Conservation (phyloP, 495 filamentous ascomycete species). For the Annulohypoxylon stygium region DNA sequence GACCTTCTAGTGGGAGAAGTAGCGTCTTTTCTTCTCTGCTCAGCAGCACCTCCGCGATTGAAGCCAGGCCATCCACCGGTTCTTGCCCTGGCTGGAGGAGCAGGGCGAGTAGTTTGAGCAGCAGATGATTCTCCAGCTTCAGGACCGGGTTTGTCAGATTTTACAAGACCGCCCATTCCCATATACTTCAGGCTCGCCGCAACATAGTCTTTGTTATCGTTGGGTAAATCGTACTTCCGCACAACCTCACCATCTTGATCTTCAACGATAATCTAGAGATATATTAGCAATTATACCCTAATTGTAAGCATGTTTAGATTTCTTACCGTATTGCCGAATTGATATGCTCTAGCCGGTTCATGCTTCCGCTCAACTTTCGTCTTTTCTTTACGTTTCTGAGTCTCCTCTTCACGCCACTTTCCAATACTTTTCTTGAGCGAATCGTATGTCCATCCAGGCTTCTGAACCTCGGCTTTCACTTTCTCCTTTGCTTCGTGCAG, state of each 20-base stretch:
- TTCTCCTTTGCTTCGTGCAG: slow-evolving; percentile 37
- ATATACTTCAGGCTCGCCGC: slow-evolving; percentile 61
- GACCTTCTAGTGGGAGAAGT: slow-evolving; percentile 60
- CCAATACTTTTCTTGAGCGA: slow-evolving; percentile 63
- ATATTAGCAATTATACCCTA: slow-evolving; percentile 37
- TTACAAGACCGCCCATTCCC: slow-evolving; percentile 61
- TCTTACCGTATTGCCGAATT: slow-evolving; percentile 86
- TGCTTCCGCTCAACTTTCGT: slow-evolving; percentile 60
- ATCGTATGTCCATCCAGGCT: slow-evolving; percentile 59
- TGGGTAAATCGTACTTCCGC: slow-evolving; percentile 92
- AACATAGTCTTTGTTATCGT: slow-evolving; percentile 55
- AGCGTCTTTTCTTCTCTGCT: slow-evolving; percentile 55
- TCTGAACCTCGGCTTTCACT: slow-evolving; percentile 52
- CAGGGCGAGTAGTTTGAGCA: slow-evolving; percentile 29
- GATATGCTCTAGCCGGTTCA: slow-evolving; percentile 86
- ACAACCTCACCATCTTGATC: slow-evolving; percentile 98
- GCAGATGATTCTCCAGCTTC: slow-evolving; percentile 42
- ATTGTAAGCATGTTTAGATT: not conserved
- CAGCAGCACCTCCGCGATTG: slow-evolving; percentile 58
- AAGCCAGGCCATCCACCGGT: slow-evolving; percentile 67
- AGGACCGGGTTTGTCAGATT: slow-evolving; percentile 50
- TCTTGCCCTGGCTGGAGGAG: slow-evolving; percentile 45
- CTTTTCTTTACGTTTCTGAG: slow-evolving; percentile 70
- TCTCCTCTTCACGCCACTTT: slow-evolving; percentile 68
- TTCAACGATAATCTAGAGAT: slow-evolving; percentile 86